A percentile compares a stretch with the other conserved stretches of the same genome.
Evolutionary conservation across 1,139 yeast species (phyloP).

Genomic region (Taphrina betulina): DNA sequence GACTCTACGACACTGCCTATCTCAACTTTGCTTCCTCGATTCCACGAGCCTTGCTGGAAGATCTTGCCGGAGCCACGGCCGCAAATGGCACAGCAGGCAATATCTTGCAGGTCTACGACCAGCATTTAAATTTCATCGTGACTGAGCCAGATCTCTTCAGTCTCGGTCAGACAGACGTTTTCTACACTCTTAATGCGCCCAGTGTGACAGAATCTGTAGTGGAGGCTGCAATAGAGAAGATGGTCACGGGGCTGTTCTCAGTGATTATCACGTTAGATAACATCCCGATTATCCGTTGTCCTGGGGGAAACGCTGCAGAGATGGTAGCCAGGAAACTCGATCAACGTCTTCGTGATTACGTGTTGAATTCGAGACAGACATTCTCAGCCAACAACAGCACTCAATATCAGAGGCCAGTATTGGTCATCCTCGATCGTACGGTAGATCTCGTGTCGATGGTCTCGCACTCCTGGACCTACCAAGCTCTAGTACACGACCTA

Average conservation of each 20-base stretch:
- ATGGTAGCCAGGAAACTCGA: conserved; percentile 86
- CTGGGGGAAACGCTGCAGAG: conserved; percentile 93
- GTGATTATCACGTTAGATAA: conserved; percentile 66
- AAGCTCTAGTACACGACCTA: conserved; percentile 92
- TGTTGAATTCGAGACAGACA: conserved; percentile 37
- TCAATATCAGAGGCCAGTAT: conserved; percentile 61
- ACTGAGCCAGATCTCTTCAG: conserved; percentile 90
- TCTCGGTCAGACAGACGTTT: conserved; percentile 65
- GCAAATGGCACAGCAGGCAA: conserved; percentile 53
- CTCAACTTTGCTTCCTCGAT: conserved; percentile 83
- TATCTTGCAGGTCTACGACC: conserved; percentile 88
- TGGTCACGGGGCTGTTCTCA: conserved; percentile 79
- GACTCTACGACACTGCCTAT: conserved; percentile 74
- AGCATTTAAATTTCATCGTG: conserved; percentile 84
- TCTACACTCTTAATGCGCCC: conserved; percentile 68
- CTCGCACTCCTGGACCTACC: conserved; percentile 96
- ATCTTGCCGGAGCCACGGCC: conserved; percentile 81
- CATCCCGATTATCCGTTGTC: conserved; percentile 87
- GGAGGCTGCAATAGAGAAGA: conserved; percentile 61
- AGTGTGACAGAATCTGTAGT: conserved; percentile 71
- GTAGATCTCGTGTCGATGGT: conserved; percentile 91
- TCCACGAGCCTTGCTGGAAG: conserved; percentile 75
- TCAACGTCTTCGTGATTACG: conserved; percentile 72
- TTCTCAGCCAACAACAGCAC: conserved; percentile 37
- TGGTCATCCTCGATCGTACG: conserved; percentile 80